Conservation (phyloP, 192 early-diverging fungal species). For the Rhizoclosmatium globosum region DNA sequence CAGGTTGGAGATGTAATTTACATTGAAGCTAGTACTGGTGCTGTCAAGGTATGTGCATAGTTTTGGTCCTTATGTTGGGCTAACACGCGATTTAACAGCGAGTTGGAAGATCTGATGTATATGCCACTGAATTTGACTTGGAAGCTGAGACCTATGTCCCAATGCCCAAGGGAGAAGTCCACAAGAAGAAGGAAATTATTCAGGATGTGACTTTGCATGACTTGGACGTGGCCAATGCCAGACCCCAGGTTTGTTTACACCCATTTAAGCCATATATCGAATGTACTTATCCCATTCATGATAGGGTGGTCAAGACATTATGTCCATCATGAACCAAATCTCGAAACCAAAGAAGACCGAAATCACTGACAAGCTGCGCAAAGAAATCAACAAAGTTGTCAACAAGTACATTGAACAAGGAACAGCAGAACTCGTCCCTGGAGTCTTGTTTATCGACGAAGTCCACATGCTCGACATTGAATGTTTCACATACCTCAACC, state of each 20-base stretch:
- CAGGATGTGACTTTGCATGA: constrained; percentile 99
- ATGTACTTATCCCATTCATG: not conserved
- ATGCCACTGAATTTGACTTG: constrained; percentile 97
- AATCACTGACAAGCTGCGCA: constrained; percentile 97
- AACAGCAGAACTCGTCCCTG: constrained; percentile 95
- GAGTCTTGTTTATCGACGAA: constrained; percentile 98
- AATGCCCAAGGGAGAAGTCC: constrained; percentile 97
- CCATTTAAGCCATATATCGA: not conserved
- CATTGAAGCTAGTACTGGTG: constrained; percentile 95
- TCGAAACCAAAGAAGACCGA: constrained; percentile 99
- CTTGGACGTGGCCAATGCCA: constrained; percentile 95
- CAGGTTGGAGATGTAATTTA: constrained; percentile 97
- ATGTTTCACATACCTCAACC: constrained; percentile 99
- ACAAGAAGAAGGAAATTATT: constrained; percentile 98
- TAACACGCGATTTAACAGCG: constrained; percentile 59
- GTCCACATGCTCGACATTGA: constrained; percentile 99
- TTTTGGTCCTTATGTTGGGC: not conserved
- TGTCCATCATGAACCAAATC: constrained; percentile 98
- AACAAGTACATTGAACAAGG: constrained; percentile 99
- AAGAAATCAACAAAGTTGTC: constrained; percentile 99
- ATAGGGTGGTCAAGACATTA: constrained; percentile 94
- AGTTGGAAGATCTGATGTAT: constrained; percentile 96
- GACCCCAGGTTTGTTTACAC: constrained; percentile 70
- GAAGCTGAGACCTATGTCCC: constrained; percentile 99
- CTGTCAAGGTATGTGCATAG: constrained; percentile 79